A percentile compares a stretch with the other conserved stretches of the same genome.
phyloP scores from a whole-genome alignment of 1,284 basidiomycete genomes.

The Veloboletus limbatus region DNA sequence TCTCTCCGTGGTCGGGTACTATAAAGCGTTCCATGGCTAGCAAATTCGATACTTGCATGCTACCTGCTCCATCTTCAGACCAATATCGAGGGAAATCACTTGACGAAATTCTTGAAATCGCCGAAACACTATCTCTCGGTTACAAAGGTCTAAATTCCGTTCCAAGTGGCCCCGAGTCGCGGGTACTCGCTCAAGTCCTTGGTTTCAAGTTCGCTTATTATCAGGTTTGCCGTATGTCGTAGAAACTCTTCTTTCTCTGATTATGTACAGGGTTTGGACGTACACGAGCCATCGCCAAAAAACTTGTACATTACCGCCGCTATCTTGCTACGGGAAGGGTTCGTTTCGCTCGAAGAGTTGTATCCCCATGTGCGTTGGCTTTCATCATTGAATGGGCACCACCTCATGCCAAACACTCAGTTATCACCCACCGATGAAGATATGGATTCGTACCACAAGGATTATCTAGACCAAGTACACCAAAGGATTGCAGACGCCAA shows the following conservation, averaged over 20 bases:
- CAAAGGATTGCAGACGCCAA: constrained; percentile 66
- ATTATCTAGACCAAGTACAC: constrained; percentile 68
- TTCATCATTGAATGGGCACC: background rate
- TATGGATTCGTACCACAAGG: constrained; percentile 66
- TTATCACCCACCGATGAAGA: constrained; percentile 73
- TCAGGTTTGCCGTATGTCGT: constrained; percentile 51
- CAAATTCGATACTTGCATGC: constrained; percentile 35
- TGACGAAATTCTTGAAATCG: constrained; percentile 60
- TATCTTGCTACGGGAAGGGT: constrained; percentile 84
- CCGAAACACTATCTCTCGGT: constrained; percentile 36
- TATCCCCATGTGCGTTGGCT: constrained; percentile 74
- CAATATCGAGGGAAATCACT: constrained; percentile 58
- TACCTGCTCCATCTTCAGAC: constrained; percentile 38
- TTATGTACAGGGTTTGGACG: constrained; percentile 48
- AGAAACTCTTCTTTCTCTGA: constrained; percentile 14
- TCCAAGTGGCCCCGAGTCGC: constrained; percentile 38
- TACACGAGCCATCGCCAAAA: constrained; percentile 60
- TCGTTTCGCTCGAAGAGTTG: constrained; percentile 82
- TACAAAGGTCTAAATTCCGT: constrained; percentile 16
- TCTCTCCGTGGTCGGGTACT: constrained; percentile 75
- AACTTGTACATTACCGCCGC: constrained; percentile 83
- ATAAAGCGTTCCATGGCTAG: constrained; percentile 33
- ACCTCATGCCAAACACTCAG: constrained; percentile 38
- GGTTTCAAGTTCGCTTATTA: constrained; percentile 96
- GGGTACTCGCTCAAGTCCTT: constrained; percentile 85